These are phyloP conservation scores for Didymella sp. DNA, from an alignment of 2,329 filamentous ascomycete species.

Conservation along the genomic window DNA sequence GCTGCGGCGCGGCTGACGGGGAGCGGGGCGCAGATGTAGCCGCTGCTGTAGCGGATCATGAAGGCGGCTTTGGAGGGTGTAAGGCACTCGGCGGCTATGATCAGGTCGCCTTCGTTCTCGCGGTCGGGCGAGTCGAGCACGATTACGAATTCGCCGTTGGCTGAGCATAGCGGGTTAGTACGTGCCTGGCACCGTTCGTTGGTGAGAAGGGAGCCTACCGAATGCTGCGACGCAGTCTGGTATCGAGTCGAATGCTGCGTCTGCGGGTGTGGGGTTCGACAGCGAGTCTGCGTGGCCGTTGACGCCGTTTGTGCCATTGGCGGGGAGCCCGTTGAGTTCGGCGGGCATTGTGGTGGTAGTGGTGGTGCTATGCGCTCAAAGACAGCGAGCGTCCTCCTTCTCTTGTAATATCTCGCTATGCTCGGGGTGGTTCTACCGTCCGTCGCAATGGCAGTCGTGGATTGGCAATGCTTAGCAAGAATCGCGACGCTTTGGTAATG, in stretches of 20 bases:
- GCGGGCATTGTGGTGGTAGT: constrained; percentile 31
- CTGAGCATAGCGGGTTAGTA: constrained; percentile 27
- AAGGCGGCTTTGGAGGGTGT: constrained; percentile 94
- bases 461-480: constrained; percentile 34
- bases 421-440: constrained; percentile 5
- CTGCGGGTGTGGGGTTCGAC: constrained; percentile 38
- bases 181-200: constrained; percentile 1
- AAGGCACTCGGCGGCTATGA: constrained; percentile 85
- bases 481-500: constrained; percentile 31
- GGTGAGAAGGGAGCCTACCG: constrained; percentile 35
- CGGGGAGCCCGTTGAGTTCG: constrained; percentile 25
- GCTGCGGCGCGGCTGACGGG: constrained; percentile 70
- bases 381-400: background rate
- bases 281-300: constrained; percentile 22
- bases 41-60: constrained; percentile 87
- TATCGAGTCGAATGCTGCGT: constrained; percentile 56
- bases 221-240: constrained; percentile 56
- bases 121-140: constrained; percentile 91
- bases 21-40: constrained; percentile 89
- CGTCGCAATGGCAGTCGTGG: constrained; percentile 3
- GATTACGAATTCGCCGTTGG: constrained; percentile 84
- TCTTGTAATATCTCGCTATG: background rate
- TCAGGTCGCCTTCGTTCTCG: constrained; percentile 98
- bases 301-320: constrained; percentile 28
- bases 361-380: background rate